Base-by-base conservation (phyloP, 495 filamentous ascomycete species). In the Aspergillus homomorphus region DNA sequence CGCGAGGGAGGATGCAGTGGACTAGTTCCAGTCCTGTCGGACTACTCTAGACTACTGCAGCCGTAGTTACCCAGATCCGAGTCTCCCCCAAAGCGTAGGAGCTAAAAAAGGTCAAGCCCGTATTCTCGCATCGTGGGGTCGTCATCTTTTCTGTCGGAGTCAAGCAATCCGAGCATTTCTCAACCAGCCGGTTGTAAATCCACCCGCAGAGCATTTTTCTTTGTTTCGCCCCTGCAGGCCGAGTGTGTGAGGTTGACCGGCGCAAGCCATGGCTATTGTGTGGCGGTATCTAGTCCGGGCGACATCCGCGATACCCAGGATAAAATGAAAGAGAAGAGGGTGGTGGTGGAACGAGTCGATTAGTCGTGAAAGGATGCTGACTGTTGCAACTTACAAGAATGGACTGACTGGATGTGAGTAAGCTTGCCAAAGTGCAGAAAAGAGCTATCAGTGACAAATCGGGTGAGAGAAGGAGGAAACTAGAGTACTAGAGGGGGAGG, bases 301-400 rank as follows among this genome's bases (percentile, higher is more conserved):
- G 33, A 58, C 58, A 66, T 63, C 60, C 57, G 63, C 63, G 60
- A 45, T 55, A 66, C 43, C 57, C 55, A 63, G 30, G 26, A 45
- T 51, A 56, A 66, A 57, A 62, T n/a, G 4, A 30, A 42, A 58
- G 45, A 20, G 21, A 43, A 42, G 22, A 26, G 48, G n/a, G 18
- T 28, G 21, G 28, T 23, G n/a, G 18, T 28, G 21, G 28, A 28
- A 5, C 24, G 24, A 4, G 15, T 30, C 16, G 16, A 30, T n/a
- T 9, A 24, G 20, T 23, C 18, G 24, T 18, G 18, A n/a, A 19
- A 19, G 21, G 48, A 30, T 30, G 24, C 48, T 51, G 23, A 33
- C 30, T 51, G 24, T 24, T 51, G 46, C 43, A n/a, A n/a, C 33
- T 30, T 30, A 10, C 4, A 38, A 38, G 12, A 14, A 5, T 14